These are phyloP conservation scores for Cercospora sesami DNA, from an alignment of 2,329 filamentous ascomycete genomes.

Conservation along the genomic window DNA sequence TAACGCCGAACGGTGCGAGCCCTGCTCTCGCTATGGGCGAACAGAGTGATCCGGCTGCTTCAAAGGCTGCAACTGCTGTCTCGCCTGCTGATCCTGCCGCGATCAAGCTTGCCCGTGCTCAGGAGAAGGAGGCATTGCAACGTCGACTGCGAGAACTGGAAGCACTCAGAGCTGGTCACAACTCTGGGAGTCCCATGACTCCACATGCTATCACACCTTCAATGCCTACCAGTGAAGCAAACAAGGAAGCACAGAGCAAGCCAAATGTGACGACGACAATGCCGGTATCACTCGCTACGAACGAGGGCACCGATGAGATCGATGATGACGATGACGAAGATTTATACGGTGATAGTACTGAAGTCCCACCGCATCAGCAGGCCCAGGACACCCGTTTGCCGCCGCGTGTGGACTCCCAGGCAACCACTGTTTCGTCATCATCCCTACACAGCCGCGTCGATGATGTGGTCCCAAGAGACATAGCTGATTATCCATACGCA, in stretches of 20 bases:
- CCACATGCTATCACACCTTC: neutral
- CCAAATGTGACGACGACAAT: neutral
- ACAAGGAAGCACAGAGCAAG: neutral
- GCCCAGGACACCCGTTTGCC: neutral
- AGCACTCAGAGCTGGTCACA: constrained; percentile 9
- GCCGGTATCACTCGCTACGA: neutral
- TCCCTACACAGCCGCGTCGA: neutral
- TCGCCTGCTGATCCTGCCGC: neutral
- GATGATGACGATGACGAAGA: constrained; percentile 23
- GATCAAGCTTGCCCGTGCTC: constrained; percentile 10
- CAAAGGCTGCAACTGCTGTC: neutral
- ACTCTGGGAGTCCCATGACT: constrained; percentile 3
- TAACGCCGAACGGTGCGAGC: neutral
- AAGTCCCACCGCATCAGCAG: neutral
- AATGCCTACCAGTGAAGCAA: neutral
- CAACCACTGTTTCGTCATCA: constrained; percentile 3
- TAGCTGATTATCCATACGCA: neutral
- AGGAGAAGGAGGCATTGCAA: constrained; percentile 19
- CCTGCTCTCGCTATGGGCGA: neutral
- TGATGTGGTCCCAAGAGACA: constrained; percentile 9
- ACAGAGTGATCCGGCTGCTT: neutral
- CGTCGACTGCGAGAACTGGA: constrained; percentile 17
- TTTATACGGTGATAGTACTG: constrained; percentile 16
- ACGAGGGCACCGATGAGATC: constrained; percentile 12
- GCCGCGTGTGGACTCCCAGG: constrained; percentile 1